A percentile compares a stretch with the other conserved stretches of the same genome.
These are phyloP conservation scores for Aegle marmelos DNA, from an alignment of 345 rosid genomes.

Conservation along the genomic window DNA sequence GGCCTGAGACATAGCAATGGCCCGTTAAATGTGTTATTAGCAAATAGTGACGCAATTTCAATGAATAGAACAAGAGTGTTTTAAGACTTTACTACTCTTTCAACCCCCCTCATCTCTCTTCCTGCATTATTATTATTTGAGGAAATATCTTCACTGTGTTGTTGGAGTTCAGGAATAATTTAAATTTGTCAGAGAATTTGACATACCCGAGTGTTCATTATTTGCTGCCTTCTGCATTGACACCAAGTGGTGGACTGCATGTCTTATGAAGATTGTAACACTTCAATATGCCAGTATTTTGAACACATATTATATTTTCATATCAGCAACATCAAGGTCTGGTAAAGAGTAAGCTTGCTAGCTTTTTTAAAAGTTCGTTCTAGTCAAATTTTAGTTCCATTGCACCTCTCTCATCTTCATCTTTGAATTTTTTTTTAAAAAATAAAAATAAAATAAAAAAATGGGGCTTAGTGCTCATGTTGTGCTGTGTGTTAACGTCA, in stretches of 20 bases:
- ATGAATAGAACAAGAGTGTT: neutral
- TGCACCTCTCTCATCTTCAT: conserved; percentile 3
- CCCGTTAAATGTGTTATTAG: neutral
- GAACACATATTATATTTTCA: conserved; percentile 4
- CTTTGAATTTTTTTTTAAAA: neutral
- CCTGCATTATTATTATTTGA: too few relatives aligned
- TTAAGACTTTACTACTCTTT: neutral
- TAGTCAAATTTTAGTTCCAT: neutral
- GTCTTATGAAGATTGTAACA: conserved; percentile 10
- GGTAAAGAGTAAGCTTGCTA: neutral
- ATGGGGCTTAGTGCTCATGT: conserved; percentile 1
- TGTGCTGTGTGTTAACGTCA: neutral
- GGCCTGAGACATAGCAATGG: neutral
- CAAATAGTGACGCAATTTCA: neutral
- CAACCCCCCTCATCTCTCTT: too few relatives aligned
- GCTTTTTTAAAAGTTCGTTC: conserved; percentile 1
- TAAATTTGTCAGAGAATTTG: neutral
- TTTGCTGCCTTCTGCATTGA: conserved; percentile 6
- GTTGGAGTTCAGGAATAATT: neutral
- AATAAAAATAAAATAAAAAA: too few relatives aligned
- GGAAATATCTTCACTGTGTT: neutral
- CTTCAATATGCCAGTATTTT: conserved; percentile 21
- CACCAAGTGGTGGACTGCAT: conserved; percentile 25
- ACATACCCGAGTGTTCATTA: neutral
- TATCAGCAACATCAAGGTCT: conserved; percentile 9